Evolutionary conservation across 495 filamentous ascomycete genomes (phyloP).

Genomic region (Sporormia fimetaria): DNA sequence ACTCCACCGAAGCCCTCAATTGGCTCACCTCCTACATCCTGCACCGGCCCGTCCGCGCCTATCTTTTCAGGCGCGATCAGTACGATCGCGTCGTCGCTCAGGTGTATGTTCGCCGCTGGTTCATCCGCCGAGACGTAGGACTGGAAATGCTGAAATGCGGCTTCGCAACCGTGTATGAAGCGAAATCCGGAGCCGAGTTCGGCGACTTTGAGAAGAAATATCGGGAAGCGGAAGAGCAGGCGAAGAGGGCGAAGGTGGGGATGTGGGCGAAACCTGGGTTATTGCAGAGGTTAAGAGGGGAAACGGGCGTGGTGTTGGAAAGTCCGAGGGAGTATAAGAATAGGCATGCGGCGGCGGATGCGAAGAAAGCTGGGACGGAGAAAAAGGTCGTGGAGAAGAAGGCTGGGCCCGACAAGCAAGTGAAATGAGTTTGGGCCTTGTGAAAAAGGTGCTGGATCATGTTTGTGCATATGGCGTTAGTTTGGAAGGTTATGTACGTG

Average conservation of each 20-base stretch:
- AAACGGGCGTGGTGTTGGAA: constrained; percentile 44
- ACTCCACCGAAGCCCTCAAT: constrained; percentile 60
- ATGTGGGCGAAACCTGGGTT: constrained; percentile 51
- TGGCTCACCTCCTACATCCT: constrained; percentile 69
- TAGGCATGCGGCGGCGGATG: constrained; percentile 42
- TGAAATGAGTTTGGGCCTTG: no score
- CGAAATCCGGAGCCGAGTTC: constrained; percentile 78
- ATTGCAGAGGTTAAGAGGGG: constrained; percentile 22
- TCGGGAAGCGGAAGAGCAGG: constrained; percentile 55
- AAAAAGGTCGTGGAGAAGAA: no score
- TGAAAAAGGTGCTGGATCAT: no score
- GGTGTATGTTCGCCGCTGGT: constrained; percentile 54
- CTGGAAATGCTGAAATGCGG: constrained; percentile 77
- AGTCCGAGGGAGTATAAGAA: constrained; percentile 82
- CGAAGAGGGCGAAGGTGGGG: constrained; percentile 56
- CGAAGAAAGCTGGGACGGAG: no score
- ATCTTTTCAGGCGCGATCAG: constrained; percentile 74
- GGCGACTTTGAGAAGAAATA: constrained; percentile 58
- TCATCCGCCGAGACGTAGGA: constrained; percentile 66
- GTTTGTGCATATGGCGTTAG: no score
- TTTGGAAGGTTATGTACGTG: no score
- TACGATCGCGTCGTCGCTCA: constrained; percentile 84
- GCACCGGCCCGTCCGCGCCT: constrained; percentile 61
- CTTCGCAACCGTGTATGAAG: constrained; percentile 84
- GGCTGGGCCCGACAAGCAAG: no score